phyloP scores from a whole-genome alignment of 495 filamentous ascomycete species.

The Neurospora intermedia region DNA sequence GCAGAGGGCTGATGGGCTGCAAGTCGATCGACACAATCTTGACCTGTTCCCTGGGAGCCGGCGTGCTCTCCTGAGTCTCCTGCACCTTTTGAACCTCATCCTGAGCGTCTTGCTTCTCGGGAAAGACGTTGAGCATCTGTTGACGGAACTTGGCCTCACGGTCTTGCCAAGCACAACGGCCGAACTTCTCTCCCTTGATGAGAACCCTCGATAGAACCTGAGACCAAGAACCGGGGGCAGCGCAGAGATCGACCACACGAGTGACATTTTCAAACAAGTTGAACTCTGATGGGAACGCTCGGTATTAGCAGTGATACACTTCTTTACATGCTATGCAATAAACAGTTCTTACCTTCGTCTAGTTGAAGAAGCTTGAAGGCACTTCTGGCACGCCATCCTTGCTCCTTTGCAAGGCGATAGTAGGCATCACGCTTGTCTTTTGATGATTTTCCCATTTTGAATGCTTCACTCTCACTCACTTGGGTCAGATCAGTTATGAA shows the following conservation, averaged over 20 bases:
- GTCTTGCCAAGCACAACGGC: slow-evolving; percentile 72
- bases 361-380: slow-evolving; percentile 96
- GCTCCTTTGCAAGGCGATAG: slow-evolving; percentile 94
- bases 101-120: slow-evolving; percentile 18
- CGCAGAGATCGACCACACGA: slow-evolving; percentile 93
- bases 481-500: too few species aligned
- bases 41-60: slow-evolving; percentile 53
- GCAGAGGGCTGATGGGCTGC: slow-evolving; percentile 86
- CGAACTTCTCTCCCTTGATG: slow-evolving; percentile 86
- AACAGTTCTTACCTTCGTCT: slow-evolving; percentile 50
- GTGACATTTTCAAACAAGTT: slow-evolving; percentile 79
- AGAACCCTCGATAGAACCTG: slow-evolving; percentile 89
- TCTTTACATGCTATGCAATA: not conserved
- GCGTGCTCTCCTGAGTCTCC: not conserved
- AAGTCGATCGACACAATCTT: slow-evolving; percentile 93
- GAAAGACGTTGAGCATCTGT: slow-evolving; percentile 39
- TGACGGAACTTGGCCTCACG: slow-evolving; percentile 54
- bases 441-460: slow-evolving; percentile 85
- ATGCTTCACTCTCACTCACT: not conserved
- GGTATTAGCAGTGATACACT: not conserved
- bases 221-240: slow-evolving; percentile 91
- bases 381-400: slow-evolving; percentile 92
- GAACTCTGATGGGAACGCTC: slow-evolving; percentile 48
- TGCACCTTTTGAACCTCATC: not conserved
- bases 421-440: slow-evolving; percentile 99